Evolutionary conservation across 1,284 basidiomycete genomes (phyloP).

Genomic region (Fomitiporia mediterranea): DNA sequence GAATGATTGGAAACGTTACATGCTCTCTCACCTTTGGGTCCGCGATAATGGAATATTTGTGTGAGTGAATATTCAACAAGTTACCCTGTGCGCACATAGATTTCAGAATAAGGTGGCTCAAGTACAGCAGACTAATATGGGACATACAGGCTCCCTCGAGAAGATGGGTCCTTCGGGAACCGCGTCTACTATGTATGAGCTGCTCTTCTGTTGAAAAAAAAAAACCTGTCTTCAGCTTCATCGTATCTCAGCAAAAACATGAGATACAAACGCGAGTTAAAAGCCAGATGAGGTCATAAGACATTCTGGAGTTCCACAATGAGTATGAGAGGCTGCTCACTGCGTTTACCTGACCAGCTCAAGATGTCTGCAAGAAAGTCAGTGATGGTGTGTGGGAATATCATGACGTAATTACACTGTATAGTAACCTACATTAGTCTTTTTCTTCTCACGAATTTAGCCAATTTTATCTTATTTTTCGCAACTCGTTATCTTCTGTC

Average conservation of each 20-base stretch:
- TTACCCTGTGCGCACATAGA: conserved; percentile 57
- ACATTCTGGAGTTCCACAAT: conserved; percentile 47
- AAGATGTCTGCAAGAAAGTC: background rate
- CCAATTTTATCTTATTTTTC: too few species aligned
- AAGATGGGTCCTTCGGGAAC: conserved; percentile 68
- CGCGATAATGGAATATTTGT: conserved; percentile 85
- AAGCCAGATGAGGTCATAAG: conserved; percentile 86
- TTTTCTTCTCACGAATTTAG: too few species aligned
- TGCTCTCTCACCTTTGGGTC: conserved; percentile 64
- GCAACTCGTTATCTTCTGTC: too few species aligned
- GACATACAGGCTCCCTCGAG: conserved; percentile 78
- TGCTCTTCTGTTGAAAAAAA: conserved; percentile 55
- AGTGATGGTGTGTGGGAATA: background rate
- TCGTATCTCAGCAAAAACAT: background rate
- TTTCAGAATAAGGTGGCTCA: background rate
- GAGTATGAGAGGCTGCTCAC: background rate
- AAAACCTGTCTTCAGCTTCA: background rate
- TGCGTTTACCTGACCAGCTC: background rate
- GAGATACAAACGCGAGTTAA: conserved; percentile 71
- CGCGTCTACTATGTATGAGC: conserved; percentile 81
- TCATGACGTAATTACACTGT: too few species aligned
- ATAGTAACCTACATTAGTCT: too few species aligned
- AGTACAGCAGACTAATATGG: background rate
- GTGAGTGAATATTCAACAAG: conserved; percentile 80
- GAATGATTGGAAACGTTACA: background rate